A percentile compares a stretch with the other conserved stretches of the same genome.
Evolutionary conservation across 495 filamentous ascomycete genomes (phyloP).

Genomic region (Penicillium chermesinum): DNA sequence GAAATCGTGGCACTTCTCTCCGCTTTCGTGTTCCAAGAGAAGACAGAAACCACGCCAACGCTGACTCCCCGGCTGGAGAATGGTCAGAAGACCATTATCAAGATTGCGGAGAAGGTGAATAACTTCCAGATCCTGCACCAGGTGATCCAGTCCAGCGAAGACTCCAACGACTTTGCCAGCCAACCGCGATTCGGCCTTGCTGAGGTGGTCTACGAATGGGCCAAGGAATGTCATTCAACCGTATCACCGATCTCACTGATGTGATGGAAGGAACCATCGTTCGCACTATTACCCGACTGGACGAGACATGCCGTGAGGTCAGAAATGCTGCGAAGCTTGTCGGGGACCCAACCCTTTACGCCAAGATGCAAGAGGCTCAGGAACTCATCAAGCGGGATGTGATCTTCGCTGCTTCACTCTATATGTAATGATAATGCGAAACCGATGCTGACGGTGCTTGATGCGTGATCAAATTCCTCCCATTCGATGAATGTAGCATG

Average conservation of each 20-base stretch:
- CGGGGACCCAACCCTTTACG: slow-evolving; percentile 87
- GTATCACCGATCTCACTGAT: slow-evolving; percentile 94
- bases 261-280: slow-evolving; percentile 97
- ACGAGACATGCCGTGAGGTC: slow-evolving; percentile 95
- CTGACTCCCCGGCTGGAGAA: slow-evolving; percentile 77
- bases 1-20: slow-evolving; percentile 94
- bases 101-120: slow-evolving; percentile 87
- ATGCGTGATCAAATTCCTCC: background rate
- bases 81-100: slow-evolving; percentile 79
- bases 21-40: slow-evolving; percentile 97
- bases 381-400: slow-evolving; percentile 97
- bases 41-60: slow-evolving; percentile 79
- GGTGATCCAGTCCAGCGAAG: slow-evolving; percentile 82
- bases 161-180: slow-evolving; percentile 85
- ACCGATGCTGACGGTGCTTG: too few relatives aligned
- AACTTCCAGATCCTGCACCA: slow-evolving; percentile 79
- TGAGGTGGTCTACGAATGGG: slow-evolving; percentile 99
- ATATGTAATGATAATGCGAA: slow-evolving; percentile 56
- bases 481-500: background rate
- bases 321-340: slow-evolving; percentile 96
- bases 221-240: slow-evolving; percentile 93
- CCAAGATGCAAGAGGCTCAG: slow-evolving; percentile 94
- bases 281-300: slow-evolving; percentile 80
- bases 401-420: slow-evolving; percentile 80
- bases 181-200: slow-evolving; percentile 85